Conservation (phyloP, 2,329 filamentous ascomycete species). For the Sarocladium strictum region DNA sequence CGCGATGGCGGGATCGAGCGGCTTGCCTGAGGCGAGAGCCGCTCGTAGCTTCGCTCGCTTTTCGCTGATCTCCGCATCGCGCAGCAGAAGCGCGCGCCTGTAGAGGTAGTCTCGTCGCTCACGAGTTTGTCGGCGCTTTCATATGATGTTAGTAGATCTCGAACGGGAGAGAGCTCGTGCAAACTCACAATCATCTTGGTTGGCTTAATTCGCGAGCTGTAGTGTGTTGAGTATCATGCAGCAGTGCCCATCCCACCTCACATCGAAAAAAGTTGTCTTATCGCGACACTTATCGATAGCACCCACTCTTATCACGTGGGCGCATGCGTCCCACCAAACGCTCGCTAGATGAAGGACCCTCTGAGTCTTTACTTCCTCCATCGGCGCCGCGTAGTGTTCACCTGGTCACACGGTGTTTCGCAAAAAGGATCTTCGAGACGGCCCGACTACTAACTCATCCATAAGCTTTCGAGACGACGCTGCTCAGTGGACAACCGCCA, state of each 20-base stretch:
- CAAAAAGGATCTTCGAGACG: background rate
- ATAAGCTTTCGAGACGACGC: background rate
- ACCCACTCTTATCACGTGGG: constrained; percentile 32
- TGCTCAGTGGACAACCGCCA: background rate
- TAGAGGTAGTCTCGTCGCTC: constrained; percentile 63
- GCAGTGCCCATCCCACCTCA: constrained; percentile 3
- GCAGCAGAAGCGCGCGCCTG: constrained; percentile 76
- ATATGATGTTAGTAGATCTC: constrained; percentile 14
- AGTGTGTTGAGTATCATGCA: background rate
- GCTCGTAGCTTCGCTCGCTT: constrained; percentile 83
- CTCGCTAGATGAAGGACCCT: constrained; percentile 7
- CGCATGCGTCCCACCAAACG: constrained; percentile 33
- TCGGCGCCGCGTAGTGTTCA: constrained; percentile 5
- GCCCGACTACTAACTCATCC: background rate
- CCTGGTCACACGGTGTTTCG: constrained; percentile 5
- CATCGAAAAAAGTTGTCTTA: constrained; percentile 9
- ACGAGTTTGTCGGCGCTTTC: constrained; percentile 35
- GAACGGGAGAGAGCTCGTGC: background rate
- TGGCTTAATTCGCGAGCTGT: background rate
- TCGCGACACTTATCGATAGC: constrained; percentile 18
- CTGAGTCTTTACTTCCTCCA: background rate
- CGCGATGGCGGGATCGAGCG: constrained; percentile 73
- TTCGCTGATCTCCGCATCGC: constrained; percentile 87
- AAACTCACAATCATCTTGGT: constrained; percentile 22
- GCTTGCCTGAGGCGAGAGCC: constrained; percentile 83